phyloP scores from a whole-genome alignment of 1,284 basidiomycete species.

The Cerioporus squamosus region DNA sequence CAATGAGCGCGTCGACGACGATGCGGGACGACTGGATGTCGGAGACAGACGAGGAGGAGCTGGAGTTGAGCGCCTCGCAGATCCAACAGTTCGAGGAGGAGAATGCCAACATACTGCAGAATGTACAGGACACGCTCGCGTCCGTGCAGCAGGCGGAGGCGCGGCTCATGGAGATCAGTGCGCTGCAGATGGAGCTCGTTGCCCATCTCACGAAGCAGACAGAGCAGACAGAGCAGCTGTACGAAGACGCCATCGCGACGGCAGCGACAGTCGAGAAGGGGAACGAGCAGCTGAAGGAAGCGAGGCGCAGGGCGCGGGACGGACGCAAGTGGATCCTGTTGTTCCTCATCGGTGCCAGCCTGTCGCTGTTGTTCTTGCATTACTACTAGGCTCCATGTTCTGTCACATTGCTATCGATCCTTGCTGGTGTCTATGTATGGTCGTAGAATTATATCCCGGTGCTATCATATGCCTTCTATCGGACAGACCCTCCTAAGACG shows the following conservation, averaged over 20 bases:
- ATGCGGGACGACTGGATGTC: slow-evolving; percentile 50
- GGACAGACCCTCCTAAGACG: slow-evolving; percentile 8
- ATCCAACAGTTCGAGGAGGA: slow-evolving; percentile 91
- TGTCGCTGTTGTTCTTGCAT: slow-evolving; percentile 88
- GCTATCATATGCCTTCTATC: slow-evolving; percentile 15
- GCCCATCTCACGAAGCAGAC: slow-evolving; percentile 86
- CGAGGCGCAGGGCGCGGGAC: slow-evolving; percentile 80
- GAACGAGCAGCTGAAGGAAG: slow-evolving; percentile 85
- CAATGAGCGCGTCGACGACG: slow-evolving; percentile 23
- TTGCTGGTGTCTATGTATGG: slow-evolving; percentile 4
- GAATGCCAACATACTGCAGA: slow-evolving; percentile 82
- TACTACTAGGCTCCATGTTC: slow-evolving; percentile 56
- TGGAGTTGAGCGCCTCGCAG: slow-evolving; percentile 81
- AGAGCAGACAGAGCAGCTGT: slow-evolving; percentile 88
- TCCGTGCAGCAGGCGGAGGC: slow-evolving; percentile 90
- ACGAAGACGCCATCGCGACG: slow-evolving; percentile 87
- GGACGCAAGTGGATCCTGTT: slow-evolving; percentile 83
- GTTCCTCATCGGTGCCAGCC: slow-evolving; percentile 86
- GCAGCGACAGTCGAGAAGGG: slow-evolving; percentile 85
- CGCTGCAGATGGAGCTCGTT: slow-evolving; percentile 87
- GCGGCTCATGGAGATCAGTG: slow-evolving; percentile 87
- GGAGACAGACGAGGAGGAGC: slow-evolving; percentile 66
- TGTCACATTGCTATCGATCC: neutral
- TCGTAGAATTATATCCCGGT: slow-evolving; percentile 9
- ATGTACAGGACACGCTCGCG: slow-evolving; percentile 82